phyloP scores from a whole-genome alignment of 2,329 filamentous ascomycete genomes.

The Diplocarpon mali region DNA sequence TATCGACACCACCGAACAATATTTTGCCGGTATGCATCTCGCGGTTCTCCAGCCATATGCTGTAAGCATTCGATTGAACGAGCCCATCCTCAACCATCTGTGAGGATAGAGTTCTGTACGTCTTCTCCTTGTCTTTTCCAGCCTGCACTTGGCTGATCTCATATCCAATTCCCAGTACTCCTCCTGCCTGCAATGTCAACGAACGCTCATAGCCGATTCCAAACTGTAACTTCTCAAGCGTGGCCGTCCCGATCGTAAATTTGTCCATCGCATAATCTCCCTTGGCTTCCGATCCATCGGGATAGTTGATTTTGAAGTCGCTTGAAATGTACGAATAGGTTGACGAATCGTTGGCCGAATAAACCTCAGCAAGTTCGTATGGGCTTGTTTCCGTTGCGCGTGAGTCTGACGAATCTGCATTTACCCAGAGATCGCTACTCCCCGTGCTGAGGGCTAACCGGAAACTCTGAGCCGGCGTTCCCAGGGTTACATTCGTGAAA shows the following conservation, averaged over 20 bases:
- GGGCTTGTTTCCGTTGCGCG: slow-evolving; percentile 40
- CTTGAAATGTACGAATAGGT: slow-evolving; percentile 64
- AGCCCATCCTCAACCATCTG: slow-evolving; percentile 48
- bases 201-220: slow-evolving; percentile 57
- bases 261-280: slow-evolving; percentile 77
- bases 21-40: slow-evolving; percentile 54
- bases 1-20: slow-evolving; percentile 66
- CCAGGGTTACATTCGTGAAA: slow-evolving; percentile 50
- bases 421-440: slow-evolving; percentile 61
- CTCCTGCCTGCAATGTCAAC: slow-evolving; percentile 42
- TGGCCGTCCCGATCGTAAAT: slow-evolving; percentile 45
- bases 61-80: slow-evolving; percentile 59
- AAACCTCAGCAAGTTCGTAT: slow-evolving; percentile 61
- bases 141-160: slow-evolving; percentile 65
- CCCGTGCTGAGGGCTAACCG: slow-evolving; percentile 56
- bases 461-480: slow-evolving; percentile 47
- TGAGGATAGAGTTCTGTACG: slow-evolving; percentile 60
- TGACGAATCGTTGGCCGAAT: slow-evolving; percentile 59
- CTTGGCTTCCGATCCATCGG: slow-evolving; percentile 63
- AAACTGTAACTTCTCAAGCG: slow-evolving; percentile 52
- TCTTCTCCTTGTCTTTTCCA: slow-evolving; percentile 37
- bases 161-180: slow-evolving; percentile 82
- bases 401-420: slow-evolving; percentile 48
- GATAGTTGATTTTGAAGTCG: slow-evolving; percentile 80
- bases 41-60: slow-evolving; percentile 65